These are phyloP conservation scores for Corynascus novoguineensis DNA, from an alignment of 495 filamentous ascomycete genomes.

Conservation along the genomic window DNA sequence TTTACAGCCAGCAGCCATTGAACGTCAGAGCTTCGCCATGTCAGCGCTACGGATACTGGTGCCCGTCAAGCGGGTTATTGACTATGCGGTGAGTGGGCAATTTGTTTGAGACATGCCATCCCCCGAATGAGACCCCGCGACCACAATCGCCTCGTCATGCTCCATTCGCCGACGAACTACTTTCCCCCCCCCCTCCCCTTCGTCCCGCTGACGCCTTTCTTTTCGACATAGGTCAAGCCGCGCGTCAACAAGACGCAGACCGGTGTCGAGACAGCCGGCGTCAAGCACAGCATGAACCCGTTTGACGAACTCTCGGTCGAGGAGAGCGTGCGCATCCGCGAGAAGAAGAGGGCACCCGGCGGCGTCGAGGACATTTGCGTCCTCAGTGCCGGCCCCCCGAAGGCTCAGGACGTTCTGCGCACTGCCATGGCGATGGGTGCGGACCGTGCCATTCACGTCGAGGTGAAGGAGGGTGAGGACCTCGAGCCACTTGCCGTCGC, in stretches of 20 bases:
- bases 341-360: conserved; percentile 56
- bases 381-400: conserved; percentile 79
- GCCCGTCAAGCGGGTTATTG: conserved; percentile 95
- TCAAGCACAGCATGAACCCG: conserved; percentile 97
- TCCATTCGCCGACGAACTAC: not conserved
- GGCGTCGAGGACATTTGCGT: conserved; percentile 84
- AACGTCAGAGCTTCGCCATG: conserved; percentile 47
- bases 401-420: conserved; percentile 78
- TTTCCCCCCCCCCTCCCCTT: too few species aligned
- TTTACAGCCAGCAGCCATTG: conserved; percentile 25
- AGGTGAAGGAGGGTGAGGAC: conserved; percentile 56
- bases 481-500: conserved; percentile 90
- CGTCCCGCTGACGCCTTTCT: conserved; percentile 4
- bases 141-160: not conserved
- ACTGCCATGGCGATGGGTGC: conserved; percentile 99
- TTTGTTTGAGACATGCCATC: not conserved
- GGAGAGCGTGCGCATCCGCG: conserved; percentile 88
- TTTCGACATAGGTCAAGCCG: conserved; percentile 74
- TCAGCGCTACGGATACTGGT: conserved; percentile 87
- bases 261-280: conserved; percentile 80
- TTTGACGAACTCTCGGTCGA: conserved; percentile 98
- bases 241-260: conserved; percentile 95
- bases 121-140: not conserved
- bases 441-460: conserved; percentile 82
- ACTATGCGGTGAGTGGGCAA: conserved; percentile 76